A percentile compares a stretch with the other conserved stretches of the same genome.
These are phyloP conservation scores for Pythium myriotylum DNA, from an alignment of 352 stramenopile genomes.

Conservation along the genomic window DNA sequence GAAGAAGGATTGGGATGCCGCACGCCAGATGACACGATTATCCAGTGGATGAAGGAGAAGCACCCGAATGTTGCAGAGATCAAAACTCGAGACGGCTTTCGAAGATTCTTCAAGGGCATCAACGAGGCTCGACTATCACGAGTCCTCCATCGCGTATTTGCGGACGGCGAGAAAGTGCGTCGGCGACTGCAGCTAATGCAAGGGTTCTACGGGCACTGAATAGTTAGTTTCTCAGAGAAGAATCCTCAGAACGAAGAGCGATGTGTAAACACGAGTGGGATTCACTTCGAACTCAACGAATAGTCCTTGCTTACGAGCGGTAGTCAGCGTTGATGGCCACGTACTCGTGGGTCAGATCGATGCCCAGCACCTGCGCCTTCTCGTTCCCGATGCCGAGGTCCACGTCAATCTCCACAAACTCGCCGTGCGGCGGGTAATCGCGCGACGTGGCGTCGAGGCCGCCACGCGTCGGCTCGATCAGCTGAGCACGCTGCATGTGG, in stretches of 20 bases:
- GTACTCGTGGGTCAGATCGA: conserved; percentile 98
- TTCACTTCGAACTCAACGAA: background rate
- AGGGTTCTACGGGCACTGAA: conserved; percentile 37
- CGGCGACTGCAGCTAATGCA: conserved; percentile 75
- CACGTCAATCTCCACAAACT: conserved; percentile 96
- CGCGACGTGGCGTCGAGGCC: conserved; percentile 77
- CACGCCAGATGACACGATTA: conserved; percentile 46
- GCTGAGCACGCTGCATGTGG: conserved; percentile 95
- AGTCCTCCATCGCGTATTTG: conserved; percentile 55
- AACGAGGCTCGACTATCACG: conserved; percentile 44
- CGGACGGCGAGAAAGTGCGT: conserved; percentile 51
- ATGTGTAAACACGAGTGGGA: background rate
- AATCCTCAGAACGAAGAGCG: no score
- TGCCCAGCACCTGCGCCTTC: conserved; percentile 91
- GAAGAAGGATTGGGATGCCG: conserved; percentile 43
- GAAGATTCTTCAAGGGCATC: conserved; percentile 66
- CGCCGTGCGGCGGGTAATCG: conserved; percentile 94
- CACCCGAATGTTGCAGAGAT: conserved; percentile 41
- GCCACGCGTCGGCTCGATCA: conserved; percentile 79
- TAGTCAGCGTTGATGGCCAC: conserved; percentile 99
- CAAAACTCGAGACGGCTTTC: conserved; percentile 78
- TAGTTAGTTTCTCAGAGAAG: conserved; percentile 4
- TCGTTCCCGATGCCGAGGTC: conserved; percentile 90
- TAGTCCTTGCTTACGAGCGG: conserved; percentile 84
- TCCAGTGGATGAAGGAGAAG: conserved; percentile 57